Base-by-base conservation (phyloP, 345 rosid genomes). In the Nasturtium officinale region DNA sequence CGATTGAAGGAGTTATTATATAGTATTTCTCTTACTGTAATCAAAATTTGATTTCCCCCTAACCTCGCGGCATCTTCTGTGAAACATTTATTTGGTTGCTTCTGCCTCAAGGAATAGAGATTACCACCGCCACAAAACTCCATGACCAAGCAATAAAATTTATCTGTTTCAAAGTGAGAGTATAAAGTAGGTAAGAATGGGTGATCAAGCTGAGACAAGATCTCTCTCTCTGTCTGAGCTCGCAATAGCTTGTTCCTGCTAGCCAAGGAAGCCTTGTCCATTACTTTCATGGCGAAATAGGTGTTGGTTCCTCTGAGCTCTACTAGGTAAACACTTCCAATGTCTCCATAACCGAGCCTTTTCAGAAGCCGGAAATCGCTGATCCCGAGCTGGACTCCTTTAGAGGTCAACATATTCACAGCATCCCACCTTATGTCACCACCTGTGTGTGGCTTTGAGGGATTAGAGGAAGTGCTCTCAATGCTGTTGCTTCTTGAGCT, bases 351-450 rank as follows among this genome's bases (percentile, higher is more conserved):
- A 1, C 98, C 96, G 1, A 90, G 87, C 58, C 96, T 85, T 81
- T 90, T 92, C 25, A 90, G 86, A 52, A 92, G 90, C 48, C 96
- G 78, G 45, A 92, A 90, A 59, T 90, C 84, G 82, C 85, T 86
- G 11, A 88, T 84, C 2, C 96, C 91, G 16, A 92, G 84, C 57
- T 83, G 79, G 17, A 76, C 32, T 20, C 87, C 87, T 79, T 65
- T 86, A 6, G 85, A 57, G 28, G 32, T 81, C 21, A 82, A 64
- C 28, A 46, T 33, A 25, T 92, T 85, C 55, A 92, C 83, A 61
- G 96, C 92, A 68, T 92, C 98, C 98, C 96, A 92, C 74, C 91
- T 75, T 4, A 77, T 82, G 37, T 92, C 96, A 12, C 96, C 96
- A 4, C 96, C 98, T 0, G 98, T 90, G 59, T 92, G 98, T 48